Evolutionary conservation across 768 basidiomycete genomes (phyloP).

Genomic region (Naganishia vaughanmartiniae): DNA sequence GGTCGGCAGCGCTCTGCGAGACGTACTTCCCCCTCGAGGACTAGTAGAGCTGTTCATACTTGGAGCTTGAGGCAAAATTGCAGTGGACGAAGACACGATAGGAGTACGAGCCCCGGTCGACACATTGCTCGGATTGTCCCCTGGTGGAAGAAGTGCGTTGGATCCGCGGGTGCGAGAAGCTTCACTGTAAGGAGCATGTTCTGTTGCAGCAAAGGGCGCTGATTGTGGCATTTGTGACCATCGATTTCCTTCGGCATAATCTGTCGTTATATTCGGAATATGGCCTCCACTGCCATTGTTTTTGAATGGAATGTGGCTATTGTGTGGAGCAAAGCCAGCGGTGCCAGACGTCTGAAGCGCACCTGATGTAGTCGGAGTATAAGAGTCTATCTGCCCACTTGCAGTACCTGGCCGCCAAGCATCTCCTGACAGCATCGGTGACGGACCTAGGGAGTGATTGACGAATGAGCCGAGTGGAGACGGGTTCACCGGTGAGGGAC

Average conservation of each 20-base stretch:
- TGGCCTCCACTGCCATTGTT: not conserved
- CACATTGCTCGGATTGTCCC: slow-evolving; percentile 6
- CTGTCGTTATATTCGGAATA: not conserved
- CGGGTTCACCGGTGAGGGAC: slow-evolving; percentile 9
- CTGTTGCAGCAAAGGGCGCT: not conserved
- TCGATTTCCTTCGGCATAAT: slow-evolving; percentile 10
- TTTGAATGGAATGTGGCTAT: slow-evolving; percentile 9
- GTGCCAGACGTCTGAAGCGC: slow-evolving; percentile 6
- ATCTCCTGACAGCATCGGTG: slow-evolving; percentile 16
- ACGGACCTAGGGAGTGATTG: slow-evolving; percentile 15
- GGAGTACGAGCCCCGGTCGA: slow-evolving; percentile 4
- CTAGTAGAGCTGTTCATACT: not conserved
- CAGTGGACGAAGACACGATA: not conserved
- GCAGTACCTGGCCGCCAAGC: slow-evolving; percentile 16
- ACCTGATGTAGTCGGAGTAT: slow-evolving; percentile 1
- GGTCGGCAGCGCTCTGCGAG: not conserved
- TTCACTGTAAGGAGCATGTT: not conserved
- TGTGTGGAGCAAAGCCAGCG: slow-evolving; percentile 5
- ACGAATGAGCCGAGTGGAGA: slow-evolving; percentile 17
- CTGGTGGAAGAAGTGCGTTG: not conserved
- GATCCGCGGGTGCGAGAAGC: not conserved
- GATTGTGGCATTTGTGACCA: slow-evolving; percentile 16
- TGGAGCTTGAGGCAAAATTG: not conserved
- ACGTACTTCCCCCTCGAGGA: not conserved
- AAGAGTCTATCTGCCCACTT: slow-evolving; percentile 12